These are phyloP conservation scores for Phragmites australis DNA, from an alignment of 176 grass and related monocot species.

Conservation along the genomic window DNA sequence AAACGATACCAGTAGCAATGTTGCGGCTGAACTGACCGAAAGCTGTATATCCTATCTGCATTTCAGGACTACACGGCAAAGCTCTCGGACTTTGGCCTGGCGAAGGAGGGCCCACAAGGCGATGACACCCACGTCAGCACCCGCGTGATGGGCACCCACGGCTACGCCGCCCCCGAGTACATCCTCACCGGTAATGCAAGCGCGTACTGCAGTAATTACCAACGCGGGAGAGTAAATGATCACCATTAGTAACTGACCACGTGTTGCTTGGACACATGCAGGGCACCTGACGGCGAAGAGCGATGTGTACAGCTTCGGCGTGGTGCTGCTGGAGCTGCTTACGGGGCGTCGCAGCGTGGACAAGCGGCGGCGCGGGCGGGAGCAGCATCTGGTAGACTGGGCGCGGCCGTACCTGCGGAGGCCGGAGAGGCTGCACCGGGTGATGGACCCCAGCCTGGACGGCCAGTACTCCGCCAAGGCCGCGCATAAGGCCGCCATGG, in stretches of 20 bases:
- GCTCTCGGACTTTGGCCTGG: conserved; percentile 92
- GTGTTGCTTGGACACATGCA: not conserved
- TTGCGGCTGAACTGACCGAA: conserved; percentile 10
- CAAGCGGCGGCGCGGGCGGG: conserved; percentile 48
- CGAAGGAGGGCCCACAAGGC: conserved; percentile 74
- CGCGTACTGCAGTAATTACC: not conserved
- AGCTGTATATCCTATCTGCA: not conserved
- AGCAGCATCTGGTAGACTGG: conserved; percentile 62
- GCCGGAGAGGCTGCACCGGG: conserved; percentile 48
- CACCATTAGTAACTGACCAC: not conserved
- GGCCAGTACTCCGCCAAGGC: conserved; percentile 49
- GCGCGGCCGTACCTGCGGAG: conserved; percentile 51
- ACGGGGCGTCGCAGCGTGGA: conserved; percentile 74
- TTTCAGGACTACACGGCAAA: conserved; percentile 90
- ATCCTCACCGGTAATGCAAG: conserved; percentile 61
- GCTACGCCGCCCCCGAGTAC: conserved; percentile 93
- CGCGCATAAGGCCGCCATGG: conserved; percentile 42
- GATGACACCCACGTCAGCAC: conserved; percentile 77
- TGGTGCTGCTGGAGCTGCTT: conserved; percentile 81
- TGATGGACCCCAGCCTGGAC: conserved; percentile 64
- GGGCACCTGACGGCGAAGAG: conserved; percentile 89
- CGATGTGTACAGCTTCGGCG: conserved; percentile 92
- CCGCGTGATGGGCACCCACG: conserved; percentile 86
- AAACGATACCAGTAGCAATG: not conserved
- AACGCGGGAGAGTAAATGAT: too few species aligned